A percentile compares a stretch with the other conserved stretches of the same genome.
phyloP scores from a whole-genome alignment of 2,329 filamentous ascomycete species.

The Conoideocrella luteorostrata region DNA sequence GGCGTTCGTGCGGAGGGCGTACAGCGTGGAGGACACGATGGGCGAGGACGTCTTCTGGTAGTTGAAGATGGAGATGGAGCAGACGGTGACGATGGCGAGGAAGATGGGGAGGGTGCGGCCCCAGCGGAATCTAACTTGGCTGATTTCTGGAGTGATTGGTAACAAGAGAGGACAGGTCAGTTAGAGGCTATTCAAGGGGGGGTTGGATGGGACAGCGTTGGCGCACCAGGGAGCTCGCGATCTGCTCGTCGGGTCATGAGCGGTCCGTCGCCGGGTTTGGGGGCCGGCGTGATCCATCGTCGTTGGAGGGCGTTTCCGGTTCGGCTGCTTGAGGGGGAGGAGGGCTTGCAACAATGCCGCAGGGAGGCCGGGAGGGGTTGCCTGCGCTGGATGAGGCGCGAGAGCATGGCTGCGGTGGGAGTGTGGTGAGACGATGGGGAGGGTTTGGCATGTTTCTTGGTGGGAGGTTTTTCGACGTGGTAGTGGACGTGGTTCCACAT shows the following conservation, averaged over 20 bases:
- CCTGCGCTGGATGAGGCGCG: conserved; percentile 16
- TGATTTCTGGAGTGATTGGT: too few species aligned
- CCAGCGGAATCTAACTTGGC: conserved; percentile 52
- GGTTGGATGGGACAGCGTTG: conserved; percentile 4
- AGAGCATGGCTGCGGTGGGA: conserved; percentile 14
- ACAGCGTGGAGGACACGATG: conserved; percentile 81
- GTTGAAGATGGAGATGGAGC: conserved; percentile 90
- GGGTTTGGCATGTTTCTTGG: neutral
- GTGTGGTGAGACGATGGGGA: too few species aligned
- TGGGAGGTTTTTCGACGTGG: neutral
- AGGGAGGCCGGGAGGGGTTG: conserved; percentile 19
- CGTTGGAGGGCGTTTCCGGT: conserved; percentile 24
- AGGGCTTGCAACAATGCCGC: conserved; percentile 2
- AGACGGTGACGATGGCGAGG: conserved; percentile 60
- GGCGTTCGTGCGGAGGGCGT: conserved; percentile 77
- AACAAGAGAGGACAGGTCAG: too few species aligned
- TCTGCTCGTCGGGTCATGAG: conserved; percentile 60
- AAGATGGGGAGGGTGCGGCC: conserved; percentile 75
- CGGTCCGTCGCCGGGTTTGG: conserved; percentile 54
- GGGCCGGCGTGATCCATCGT: conserved; percentile 47
- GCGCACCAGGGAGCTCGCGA: conserved; percentile 58
- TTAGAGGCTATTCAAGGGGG: too few species aligned
- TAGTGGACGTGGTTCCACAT: too few species aligned
- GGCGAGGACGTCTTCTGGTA: conserved; percentile 93
- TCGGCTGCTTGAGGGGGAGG: conserved; percentile 10